Conservation (phyloP, 2,329 filamentous ascomycete species). For the Fusarium sp. region DNA sequence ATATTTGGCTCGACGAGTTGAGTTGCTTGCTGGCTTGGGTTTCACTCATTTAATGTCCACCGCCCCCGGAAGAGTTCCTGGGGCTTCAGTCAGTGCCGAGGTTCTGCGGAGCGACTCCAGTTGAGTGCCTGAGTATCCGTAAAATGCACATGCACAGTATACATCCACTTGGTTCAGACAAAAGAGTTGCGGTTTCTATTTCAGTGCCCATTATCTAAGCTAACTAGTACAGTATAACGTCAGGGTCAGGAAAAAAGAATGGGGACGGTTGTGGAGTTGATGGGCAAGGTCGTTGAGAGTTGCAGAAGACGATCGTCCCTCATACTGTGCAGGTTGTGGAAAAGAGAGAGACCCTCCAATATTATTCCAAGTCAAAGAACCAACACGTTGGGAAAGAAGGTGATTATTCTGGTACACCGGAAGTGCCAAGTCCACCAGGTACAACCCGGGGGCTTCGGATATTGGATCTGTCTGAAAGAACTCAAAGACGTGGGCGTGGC, state of each 20-base stretch:
- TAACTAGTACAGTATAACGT: background rate
- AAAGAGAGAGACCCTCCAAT: slow-evolving; percentile 7
- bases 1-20: background rate
- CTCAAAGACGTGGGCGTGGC: slow-evolving; percentile 21
- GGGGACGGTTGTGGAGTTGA: slow-evolving; percentile 3
- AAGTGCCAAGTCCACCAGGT: slow-evolving; percentile 28
- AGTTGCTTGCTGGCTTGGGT: background rate
- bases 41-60: slow-evolving; percentile 6
- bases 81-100: background rate
- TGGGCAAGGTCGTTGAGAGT: background rate
- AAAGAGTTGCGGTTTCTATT: slow-evolving; percentile 6
- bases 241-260: background rate
- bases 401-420: slow-evolving; percentile 21
- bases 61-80: slow-evolving; percentile 2
- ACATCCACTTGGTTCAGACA: background rate
- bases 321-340: slow-evolving; percentile 17
- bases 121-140: background rate
- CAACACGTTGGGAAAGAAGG: background rate
- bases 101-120: background rate
- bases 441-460: slow-evolving; percentile 28
- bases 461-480: slow-evolving; percentile 31
- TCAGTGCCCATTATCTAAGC: background rate
- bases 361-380: slow-evolving; percentile 4
- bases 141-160: background rate
- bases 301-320: background rate